Evolutionary conservation across 2,329 filamentous ascomycete species (phyloP), one percentile per base, ranked within the genome.

Genomic region (Pseudogymnoascus sp.): DNA sequence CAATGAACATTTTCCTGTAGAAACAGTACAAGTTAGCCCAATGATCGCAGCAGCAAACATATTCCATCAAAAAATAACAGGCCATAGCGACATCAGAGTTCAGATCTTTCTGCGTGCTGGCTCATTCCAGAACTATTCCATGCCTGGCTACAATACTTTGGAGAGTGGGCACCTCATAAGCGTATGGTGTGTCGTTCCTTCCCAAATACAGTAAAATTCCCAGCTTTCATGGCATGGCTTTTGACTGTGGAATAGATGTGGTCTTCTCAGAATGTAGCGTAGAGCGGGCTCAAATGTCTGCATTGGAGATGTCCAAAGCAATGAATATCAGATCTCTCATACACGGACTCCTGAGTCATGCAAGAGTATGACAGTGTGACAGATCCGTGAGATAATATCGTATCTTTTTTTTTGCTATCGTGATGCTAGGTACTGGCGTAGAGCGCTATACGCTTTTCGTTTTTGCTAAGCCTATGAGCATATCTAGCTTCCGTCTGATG

Each of bases 1-100:
- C 95, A 77, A 99, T 99, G 72, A 99, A 99, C 95, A 99, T 99
- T 81, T 99, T 99, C 72, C 95, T 99, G 78, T 72, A 70, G 64
- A 73, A 33, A 19, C 4, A 33, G 11, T 33, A 33, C 16, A 56
- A 31, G 16, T 56, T 33, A 56, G 50, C 28, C 28, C n/a, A 28
- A 53, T 16, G 16, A 8, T 19, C 11, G 5, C 28, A 56, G 6
- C 28, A 56, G 26, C 50, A 56, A 56, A 33, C 28, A 56, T n/a
- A 56, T 5, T 33, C 28, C 10, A 33, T 33, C n/a, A 56, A 14
- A 33, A 33, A 19, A 56, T 56, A 33, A 56, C 28, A 56, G 8
- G 28, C 50, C 50, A 33, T 56, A 7, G 28, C 50, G 28, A 56
- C 11, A 56, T 31, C 28, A 33, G 28, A 31, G 50, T 33, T 19